Base-by-base conservation (phyloP, 495 filamentous ascomycete genomes). In the Aspergillus heteromorphus region DNA sequence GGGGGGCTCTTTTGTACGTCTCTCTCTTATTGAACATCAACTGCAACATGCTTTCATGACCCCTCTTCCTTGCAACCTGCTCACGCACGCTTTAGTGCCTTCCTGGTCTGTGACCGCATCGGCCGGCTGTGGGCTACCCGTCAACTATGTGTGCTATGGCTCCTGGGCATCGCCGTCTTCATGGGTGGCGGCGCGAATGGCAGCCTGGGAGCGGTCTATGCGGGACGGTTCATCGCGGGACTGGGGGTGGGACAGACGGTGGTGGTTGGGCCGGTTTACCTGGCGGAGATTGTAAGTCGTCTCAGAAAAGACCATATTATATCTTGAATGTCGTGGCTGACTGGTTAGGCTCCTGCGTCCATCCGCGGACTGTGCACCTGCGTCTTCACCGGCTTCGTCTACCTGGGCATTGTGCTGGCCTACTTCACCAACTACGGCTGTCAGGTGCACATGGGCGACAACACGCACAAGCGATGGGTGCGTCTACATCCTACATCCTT, bases 81-180 rank as follows among this genome's bases (percentile, higher is more conserved):
- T 48, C 6, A 6, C 38, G 31, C 7, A 9, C 45, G 30, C 36
- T 21, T 11, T 36, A 74, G 73, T 61, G 85, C 85, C 7, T 87
- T 87, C 67, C 57, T 83, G 11, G 67, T 86, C 21, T 87, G 83
- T 58, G 85, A 89, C 59, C 82, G 79, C 49, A 80, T 87, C 54
- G 84, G 84, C 20, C 82, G 85, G 57, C 73, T 87, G 40, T 86
- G 83, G 82, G 85, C 86, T 2, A 87, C 86, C 5, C 77, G 84
- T 4, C 78, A 82, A 55, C 77, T 88, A 0, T 87, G 83, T 53
- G 5, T 83, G 4, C 40, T 87, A 1, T 89, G 86, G 86, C 79
- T 86, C 13, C 7, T 87, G 1, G 86, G 86, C 8, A 84, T 86
- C 29, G 76, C 77, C 20, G 84, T 89, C 57, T 87, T 85, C 71